Conservation (phyloP, 163 green algal genomes). For the Prototheca wickerhamii region DNA sequence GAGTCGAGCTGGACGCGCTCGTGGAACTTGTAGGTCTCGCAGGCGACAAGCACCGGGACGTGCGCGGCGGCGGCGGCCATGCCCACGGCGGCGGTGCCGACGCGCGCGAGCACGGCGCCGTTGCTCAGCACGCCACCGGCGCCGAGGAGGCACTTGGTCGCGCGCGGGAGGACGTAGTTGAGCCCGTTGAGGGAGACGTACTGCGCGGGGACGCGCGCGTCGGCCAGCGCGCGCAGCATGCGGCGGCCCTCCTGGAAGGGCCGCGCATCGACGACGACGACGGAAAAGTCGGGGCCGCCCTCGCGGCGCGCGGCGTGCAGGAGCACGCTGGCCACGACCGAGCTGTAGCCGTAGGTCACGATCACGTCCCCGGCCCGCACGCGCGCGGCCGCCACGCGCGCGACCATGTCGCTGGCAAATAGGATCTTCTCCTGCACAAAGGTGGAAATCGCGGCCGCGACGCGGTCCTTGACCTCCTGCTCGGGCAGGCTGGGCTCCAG, state of each 20-base stretch:
- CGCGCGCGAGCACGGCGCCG: conserved; percentile 75
- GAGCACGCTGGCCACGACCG: conserved; percentile 52
- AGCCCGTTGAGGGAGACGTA: conserved; percentile 78
- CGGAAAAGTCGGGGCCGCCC: conserved; percentile 52
- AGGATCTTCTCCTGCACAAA: conserved; percentile 53
- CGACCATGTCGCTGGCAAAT: conserved; percentile 25
- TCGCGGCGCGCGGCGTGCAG: conserved; percentile 15
- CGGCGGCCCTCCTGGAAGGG: conserved; percentile 69
- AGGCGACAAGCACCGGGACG: conserved; percentile 78
- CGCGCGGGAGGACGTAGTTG: conserved; percentile 39
- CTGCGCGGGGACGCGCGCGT: conserved; percentile 65
- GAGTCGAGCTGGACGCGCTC: conserved; percentile 92
- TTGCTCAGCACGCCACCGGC: conserved; percentile 85
- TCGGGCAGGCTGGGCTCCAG: conserved; percentile 24
- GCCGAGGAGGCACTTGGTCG: conserved; percentile 80
- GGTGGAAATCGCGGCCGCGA: not conserved
- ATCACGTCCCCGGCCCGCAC: conserved; percentile 34
- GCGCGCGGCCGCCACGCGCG: not conserved
- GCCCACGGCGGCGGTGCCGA: conserved; percentile 73
- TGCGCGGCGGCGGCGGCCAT: conserved; percentile 58
- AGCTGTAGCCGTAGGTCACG: conserved; percentile 77
- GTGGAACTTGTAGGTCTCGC: conserved; percentile 96
- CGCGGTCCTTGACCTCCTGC: conserved; percentile 12
- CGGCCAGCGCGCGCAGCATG: conserved; percentile 50
- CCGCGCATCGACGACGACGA: conserved; percentile 82